Evolutionary conservation across 345 rosid genomes (phyloP), one percentile per base, ranked within the genome.

Genomic region (Bruguiera gymnorhiza): DNA sequence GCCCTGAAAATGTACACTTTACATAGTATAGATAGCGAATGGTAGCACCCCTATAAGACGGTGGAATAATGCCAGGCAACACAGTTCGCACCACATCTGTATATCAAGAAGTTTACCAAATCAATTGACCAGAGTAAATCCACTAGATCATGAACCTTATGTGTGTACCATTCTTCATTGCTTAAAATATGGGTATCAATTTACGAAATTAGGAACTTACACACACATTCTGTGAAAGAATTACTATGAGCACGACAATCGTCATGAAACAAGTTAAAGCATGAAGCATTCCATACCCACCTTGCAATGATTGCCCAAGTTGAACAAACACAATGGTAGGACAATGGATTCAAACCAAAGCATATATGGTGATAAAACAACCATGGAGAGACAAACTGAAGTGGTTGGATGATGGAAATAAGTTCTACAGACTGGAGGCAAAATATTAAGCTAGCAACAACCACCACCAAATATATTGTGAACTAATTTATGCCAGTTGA

Each of bases 11-110:
- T 63, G 80, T 76, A 83, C 85, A 70, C 83, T 81, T 87, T 36
- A 95, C 79, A 70, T 86, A 95, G 85, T 92, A 95, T 54, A 88
- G 64, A 75, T 92, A 95, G 68, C 99, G 96, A 81, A 92, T 75
- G 46, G 97, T 86, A 62, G 93, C 77, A 72, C 99, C 99, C 73
- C 76, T 86, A 73, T 86, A 95, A 39, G 97, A 88, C 61, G 99
- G 99, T 21, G 97, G 99, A 83, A 95, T 74, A 63, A 86, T 68
- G 64, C 72, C 75, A 31, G 99, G 97, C 73, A 95, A 84, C 75
- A 67, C 77, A 77, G 86, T 81, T 61, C 97, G 86, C 64, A 92
- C 86, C 65, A 86, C 75, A 75, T 87, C 99, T 95, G 88, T 66
- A 80, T 13, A 81, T n/a, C 8, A 69, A 66, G 55, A 1, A 68